Conservation (phyloP, 169 alveolate species). For the Eimeria zaria region DNA sequence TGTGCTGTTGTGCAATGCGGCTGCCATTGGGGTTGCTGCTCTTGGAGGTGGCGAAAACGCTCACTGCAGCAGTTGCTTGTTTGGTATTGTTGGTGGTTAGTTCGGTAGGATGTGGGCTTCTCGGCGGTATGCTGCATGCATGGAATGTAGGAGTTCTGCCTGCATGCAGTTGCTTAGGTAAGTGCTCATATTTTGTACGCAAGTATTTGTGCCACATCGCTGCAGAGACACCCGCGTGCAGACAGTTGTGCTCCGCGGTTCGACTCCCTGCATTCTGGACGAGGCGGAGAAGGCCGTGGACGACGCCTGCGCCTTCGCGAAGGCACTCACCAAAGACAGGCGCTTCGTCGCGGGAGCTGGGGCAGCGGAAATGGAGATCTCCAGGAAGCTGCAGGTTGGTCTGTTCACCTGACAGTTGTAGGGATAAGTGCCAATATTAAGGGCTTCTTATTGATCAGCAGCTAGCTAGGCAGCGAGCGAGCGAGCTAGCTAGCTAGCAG, state of each 20-base stretch:
- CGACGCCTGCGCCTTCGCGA: conserved; percentile 95
- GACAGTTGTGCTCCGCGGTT: conserved; percentile 92
- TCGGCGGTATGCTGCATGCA: neutral
- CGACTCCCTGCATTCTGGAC: conserved; percentile 98
- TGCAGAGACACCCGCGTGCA: conserved; percentile 84
- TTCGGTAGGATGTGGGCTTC: neutral
- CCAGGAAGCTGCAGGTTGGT: conserved; percentile 87
- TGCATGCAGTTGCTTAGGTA: neutral
- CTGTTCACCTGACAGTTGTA: neutral
- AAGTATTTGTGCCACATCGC: neutral
- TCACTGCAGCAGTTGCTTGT: neutral
- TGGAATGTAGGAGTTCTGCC: neutral
- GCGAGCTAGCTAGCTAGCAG: neutral
- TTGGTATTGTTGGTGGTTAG: neutral
- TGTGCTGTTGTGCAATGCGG: neutral
- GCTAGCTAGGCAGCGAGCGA: neutral
- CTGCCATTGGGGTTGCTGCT: neutral
- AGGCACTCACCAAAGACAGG: conserved; percentile 83
- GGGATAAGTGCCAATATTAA: neutral
- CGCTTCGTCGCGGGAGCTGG: conserved; percentile 89
- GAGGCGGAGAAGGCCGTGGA: conserved; percentile 99
- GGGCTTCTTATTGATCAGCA: neutral
- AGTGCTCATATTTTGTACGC: neutral
- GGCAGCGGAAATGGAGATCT: conserved; percentile 87
- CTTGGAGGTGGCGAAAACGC: neutral